Evolutionary conservation across 2,329 filamentous ascomycete species (phyloP).

Genomic region (Beauveria medogensis): DNA sequence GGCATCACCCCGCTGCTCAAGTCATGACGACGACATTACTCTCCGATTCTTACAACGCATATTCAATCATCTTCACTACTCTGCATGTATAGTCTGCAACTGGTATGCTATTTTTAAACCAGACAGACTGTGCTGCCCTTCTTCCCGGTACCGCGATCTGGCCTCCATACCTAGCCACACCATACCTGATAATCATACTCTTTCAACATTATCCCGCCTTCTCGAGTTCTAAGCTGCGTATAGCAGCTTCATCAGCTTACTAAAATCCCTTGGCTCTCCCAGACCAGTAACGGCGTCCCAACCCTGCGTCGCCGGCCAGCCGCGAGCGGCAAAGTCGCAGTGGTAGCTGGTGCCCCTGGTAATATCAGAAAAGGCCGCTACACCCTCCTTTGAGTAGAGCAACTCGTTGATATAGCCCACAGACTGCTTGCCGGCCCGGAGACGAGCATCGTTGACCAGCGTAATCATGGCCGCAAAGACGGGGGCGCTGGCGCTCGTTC

Average conservation of each 20-base stretch:
- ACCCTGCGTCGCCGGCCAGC: slow-evolving; percentile 9
- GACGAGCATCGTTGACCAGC: slow-evolving; percentile 8
- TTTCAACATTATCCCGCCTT: not conserved
- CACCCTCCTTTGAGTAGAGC: slow-evolving; percentile 6
- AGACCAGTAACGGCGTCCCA: slow-evolving; percentile 11
- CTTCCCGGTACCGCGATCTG: too few species aligned
- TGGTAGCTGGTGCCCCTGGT: not conserved
- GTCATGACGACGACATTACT: not conserved
- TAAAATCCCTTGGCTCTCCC: slow-evolving; percentile 7
- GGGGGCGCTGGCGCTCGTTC: slow-evolving; percentile 12
- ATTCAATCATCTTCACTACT: not conserved
- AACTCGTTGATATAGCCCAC: slow-evolving; percentile 11
- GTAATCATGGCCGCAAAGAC: slow-evolving; percentile 12
- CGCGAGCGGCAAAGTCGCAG: slow-evolving; percentile 3
- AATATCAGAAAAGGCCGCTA: slow-evolving; percentile 1
- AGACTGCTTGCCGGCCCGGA: slow-evolving; percentile 8
- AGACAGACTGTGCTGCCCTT: too few species aligned
- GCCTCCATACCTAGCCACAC: not conserved
- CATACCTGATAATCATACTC: not conserved
- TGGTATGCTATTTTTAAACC: too few species aligned
- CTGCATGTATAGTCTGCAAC: too few species aligned
- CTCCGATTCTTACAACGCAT: not conserved
- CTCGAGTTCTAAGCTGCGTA: not conserved
- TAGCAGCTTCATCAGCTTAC: slow-evolving; percentile 1
- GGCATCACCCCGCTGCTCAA: not conserved